These are phyloP conservation scores for Volvox reticuliferus DNA, from an alignment of 139 green algal genomes.

Conservation along the genomic window DNA sequence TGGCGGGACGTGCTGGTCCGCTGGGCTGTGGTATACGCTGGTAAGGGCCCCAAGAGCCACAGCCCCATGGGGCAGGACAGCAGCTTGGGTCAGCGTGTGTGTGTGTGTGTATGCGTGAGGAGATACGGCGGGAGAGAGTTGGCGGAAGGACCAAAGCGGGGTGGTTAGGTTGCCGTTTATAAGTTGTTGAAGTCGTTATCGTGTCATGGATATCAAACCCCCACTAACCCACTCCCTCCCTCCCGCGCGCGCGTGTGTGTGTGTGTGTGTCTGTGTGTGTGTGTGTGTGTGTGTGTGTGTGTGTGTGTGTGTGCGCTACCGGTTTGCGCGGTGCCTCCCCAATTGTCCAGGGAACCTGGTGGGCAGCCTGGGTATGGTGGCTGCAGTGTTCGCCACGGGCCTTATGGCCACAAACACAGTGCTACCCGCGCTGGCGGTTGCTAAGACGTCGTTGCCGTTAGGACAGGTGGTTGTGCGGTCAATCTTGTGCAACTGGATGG, in stretches of 20 bases:
- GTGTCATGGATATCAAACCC: too few species aligned
- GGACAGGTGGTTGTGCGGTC: slow-evolving; percentile 59
- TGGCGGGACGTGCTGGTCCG: slow-evolving; percentile 52
- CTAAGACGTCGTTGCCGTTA: slow-evolving; percentile 37
- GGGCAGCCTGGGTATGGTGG: slow-evolving; percentile 70
- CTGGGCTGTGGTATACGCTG: slow-evolving; percentile 36
- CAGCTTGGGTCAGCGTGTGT: not conserved
- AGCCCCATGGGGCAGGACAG: too few species aligned
- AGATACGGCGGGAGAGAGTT: too few species aligned
- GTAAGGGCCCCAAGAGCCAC: not conserved
- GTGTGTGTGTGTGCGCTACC: not conserved
- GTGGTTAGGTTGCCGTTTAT: too few species aligned
- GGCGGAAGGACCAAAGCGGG: too few species aligned
- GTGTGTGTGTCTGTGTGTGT: not conserved
- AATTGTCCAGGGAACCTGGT: slow-evolving; percentile 78
- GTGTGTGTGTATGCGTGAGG: not conserved
- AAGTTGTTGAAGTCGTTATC: too few species aligned
- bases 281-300: not conserved
- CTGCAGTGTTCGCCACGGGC: slow-evolving; percentile 49
- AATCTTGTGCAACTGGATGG: slow-evolving; percentile 91
- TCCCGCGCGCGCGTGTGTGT: not conserved
- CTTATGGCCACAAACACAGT: slow-evolving; percentile 43
- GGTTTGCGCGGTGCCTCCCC: too few species aligned
- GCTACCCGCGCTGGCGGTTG: slow-evolving; percentile 30
- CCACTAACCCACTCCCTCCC: too few species aligned